A percentile compares a stretch with the other conserved stretches of the same genome.
These are phyloP conservation scores for Erodium maritimum DNA, from an alignment of 345 rosid genomes.

Conservation along the genomic window DNA sequence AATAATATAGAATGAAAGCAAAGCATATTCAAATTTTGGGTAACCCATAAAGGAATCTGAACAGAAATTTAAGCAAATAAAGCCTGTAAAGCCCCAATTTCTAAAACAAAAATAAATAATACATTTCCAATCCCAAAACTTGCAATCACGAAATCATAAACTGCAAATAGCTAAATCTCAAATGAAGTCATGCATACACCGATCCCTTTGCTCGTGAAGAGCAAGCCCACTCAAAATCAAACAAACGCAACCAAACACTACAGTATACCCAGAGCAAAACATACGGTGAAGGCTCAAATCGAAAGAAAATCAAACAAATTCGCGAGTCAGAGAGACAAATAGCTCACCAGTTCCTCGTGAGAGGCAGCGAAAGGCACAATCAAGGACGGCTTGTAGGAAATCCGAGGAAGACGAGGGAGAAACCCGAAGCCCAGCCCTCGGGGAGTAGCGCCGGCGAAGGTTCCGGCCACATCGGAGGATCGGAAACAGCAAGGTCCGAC, in stretches of 20 bases:
- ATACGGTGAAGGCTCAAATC: not conserved
- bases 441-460: slow-evolving; percentile 13
- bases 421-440: slow-evolving; percentile 1
- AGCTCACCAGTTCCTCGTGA: slow-evolving; percentile 49
- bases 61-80: too few species aligned
- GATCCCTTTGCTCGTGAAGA: too few species aligned
- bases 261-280: not conserved
- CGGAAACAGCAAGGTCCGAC: slow-evolving; percentile 7
- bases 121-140: not conserved
- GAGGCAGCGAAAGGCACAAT: slow-evolving; percentile 44
- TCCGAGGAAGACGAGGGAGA: slow-evolving; percentile 18
- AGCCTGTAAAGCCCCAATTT: too few species aligned
- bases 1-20: too few species aligned
- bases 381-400: slow-evolving; percentile 14
- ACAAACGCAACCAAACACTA: not conserved
- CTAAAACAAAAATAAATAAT: too few species aligned
- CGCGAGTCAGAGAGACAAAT: not conserved
- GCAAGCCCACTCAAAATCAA: not conserved
- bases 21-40: too few species aligned
- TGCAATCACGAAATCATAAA: not conserved
- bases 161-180: not conserved
- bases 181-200: too few species aligned
- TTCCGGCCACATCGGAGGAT: slow-evolving; percentile 7
- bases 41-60: too few species aligned
- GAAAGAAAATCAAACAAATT: too few species aligned